phyloP scores from a whole-genome alignment of 2,329 filamentous ascomycete genomes.

The Fusarium albidum region DNA sequence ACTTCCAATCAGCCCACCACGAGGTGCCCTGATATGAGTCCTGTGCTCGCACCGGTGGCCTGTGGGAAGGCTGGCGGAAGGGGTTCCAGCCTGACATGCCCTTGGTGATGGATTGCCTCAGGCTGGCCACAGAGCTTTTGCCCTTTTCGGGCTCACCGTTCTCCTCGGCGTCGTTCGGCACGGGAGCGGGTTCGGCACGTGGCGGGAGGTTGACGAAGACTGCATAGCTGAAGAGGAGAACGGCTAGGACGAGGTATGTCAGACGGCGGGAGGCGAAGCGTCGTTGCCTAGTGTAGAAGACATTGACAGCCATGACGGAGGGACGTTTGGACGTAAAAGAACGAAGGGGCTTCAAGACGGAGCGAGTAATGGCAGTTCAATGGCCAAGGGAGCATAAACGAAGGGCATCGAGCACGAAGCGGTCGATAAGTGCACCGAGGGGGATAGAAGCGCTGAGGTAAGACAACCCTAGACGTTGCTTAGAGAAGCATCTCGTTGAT shows the following conservation, averaged over 20 bases:
- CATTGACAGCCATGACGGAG: constrained; percentile 42
- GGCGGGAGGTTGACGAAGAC: constrained; percentile 60
- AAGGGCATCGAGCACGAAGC: constrained; percentile 5
- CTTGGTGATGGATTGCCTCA: constrained; percentile 52
- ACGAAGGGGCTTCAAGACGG: background rate
- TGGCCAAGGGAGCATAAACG: constrained; percentile 7
- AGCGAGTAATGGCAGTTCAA: background rate
- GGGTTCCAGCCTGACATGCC: constrained; percentile 62
- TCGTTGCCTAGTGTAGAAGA: constrained; percentile 57
- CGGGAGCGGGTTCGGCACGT: background rate
- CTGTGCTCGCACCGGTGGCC: constrained; percentile 77
- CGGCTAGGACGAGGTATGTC: constrained; percentile 57
- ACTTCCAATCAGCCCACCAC: constrained; percentile 91
- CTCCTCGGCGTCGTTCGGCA: constrained; percentile 5
- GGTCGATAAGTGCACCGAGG: constrained; percentile 4
- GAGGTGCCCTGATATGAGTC: constrained; percentile 80
- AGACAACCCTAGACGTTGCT: background rate
- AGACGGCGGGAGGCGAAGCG: constrained; percentile 62
- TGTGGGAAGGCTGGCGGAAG: constrained; percentile 75
- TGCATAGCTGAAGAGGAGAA: constrained; percentile 63
- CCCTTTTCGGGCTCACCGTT: constrained; percentile 50
- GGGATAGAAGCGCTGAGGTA: background rate
- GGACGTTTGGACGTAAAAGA: background rate
- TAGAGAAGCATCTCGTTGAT: constrained; percentile 21
- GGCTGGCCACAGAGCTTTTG: constrained; percentile 58